phyloP scores from a whole-genome alignment of 805 yeast genomes.

The Yarrowia divulgata region DNA sequence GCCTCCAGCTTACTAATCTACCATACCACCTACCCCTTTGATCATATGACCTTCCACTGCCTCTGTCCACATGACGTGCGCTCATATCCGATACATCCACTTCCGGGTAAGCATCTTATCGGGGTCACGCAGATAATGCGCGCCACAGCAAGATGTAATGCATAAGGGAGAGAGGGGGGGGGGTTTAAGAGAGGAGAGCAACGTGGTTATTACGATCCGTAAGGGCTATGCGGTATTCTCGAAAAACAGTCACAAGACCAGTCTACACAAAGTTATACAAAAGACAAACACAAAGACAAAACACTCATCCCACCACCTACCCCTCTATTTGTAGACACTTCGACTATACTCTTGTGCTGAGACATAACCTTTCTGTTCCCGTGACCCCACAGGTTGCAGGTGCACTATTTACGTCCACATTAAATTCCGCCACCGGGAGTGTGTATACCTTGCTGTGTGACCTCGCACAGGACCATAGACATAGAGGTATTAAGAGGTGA shows the following conservation, averaged over 20 bases:
- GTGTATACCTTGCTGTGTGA: slow-evolving; percentile 1
- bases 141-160: slow-evolving; percentile 25
- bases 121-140: slow-evolving; percentile 28
- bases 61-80: slow-evolving; percentile 1
- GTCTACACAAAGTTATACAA: too few relatives aligned
- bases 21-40: neutral
- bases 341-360: neutral
- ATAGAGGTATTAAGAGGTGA: neutral
- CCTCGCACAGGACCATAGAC: slow-evolving; percentile 5
- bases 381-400: slow-evolving; percentile 30
- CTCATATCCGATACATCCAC: neutral
- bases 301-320: neutral
- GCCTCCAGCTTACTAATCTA: neutral
- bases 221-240: too few relatives aligned
- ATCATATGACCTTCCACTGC: neutral
- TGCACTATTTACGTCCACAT: slow-evolving; percentile 4
- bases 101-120: slow-evolving; percentile 34
- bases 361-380: slow-evolving; percentile 7
- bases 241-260: too few relatives aligned
- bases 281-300: neutral
- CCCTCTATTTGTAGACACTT: neutral
- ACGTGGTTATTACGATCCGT: neutral
- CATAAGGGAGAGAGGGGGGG: neutral
- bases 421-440: slow-evolving; percentile 22
- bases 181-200: neutral